A percentile compares a stretch with the other conserved stretches of the same genome.
Conservation (phyloP, 495 filamentous ascomycete species). For the Penicillium roqueforti region DNA sequence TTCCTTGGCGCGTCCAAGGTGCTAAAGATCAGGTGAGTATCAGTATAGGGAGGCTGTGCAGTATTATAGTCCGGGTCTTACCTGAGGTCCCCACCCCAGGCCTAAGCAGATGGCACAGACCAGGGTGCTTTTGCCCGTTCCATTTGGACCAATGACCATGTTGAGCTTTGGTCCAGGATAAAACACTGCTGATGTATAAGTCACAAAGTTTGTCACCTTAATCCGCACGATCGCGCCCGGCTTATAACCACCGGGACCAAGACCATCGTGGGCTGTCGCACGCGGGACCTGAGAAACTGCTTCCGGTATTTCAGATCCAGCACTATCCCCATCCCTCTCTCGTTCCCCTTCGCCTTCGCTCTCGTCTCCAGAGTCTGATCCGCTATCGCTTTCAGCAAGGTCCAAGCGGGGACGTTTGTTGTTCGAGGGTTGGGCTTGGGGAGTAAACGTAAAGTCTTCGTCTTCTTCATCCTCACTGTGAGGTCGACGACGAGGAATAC, state of each 20-base stretch:
- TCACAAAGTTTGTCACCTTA: constrained; percentile 87
- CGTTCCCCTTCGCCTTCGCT: not conserved
- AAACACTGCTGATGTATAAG: constrained; percentile 87
- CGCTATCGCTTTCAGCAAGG: constrained; percentile 12
- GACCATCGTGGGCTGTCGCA: constrained; percentile 4
- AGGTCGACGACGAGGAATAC: constrained; percentile 30
- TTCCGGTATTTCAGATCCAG: not conserved
- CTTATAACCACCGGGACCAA: constrained; percentile 45
- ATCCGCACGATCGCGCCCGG: constrained; percentile 89
- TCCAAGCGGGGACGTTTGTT: constrained; percentile 36
- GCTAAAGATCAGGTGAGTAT: constrained; percentile 33
- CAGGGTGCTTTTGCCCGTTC: constrained; percentile 94
- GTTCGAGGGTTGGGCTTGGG: constrained; percentile 20
- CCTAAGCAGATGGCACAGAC: constrained; percentile 97
- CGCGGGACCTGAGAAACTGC: constrained; percentile 3
- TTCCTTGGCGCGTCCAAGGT: constrained; percentile 83
- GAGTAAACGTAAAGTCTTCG: constrained; percentile 19
- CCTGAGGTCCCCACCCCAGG: constrained; percentile 72
- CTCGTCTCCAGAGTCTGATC: constrained; percentile 9
- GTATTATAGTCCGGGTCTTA: constrained; percentile 28
- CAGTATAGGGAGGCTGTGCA: constrained; percentile 1
- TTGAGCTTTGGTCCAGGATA: constrained; percentile 88
- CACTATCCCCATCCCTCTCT: not conserved
- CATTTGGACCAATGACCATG: constrained; percentile 98
- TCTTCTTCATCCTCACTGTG: constrained; percentile 26